Evolutionary conservation across 129 eudicot genomes (phyloP), one percentile per base, ranked within the genome.

Genomic region (Scalesia atractyloides): DNA sequence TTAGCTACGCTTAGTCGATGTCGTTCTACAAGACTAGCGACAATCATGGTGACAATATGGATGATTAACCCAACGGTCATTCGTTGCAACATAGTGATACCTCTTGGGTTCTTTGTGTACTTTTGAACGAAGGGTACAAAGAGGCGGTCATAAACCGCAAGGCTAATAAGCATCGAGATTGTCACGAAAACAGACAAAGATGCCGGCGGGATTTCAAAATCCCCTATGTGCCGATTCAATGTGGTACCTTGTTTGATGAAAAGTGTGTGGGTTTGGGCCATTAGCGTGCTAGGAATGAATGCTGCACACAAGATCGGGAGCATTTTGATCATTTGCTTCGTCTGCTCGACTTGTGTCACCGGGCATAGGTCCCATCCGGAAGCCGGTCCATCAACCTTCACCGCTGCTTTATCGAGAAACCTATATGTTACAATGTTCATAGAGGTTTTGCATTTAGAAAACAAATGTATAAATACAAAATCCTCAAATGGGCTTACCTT

Each of bases 231-330:
- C 15, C 91, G 76, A 15, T 52, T 73, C 20, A 90, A 77, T 0
- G 87, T 85, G 9, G 81, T 73, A 36, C 94, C 94, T 79, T 90
- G 96, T 70, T 85, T 90, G 83, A 85, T 72, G 75, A 86, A 89
- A 16, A 89, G 76, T 39, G 90, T 86, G 52, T 70, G 58, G 1
- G 80, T 17, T 66, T 88, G 96, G 37, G 91, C 85, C 2, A 70
- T 4, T 64, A 88, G 49, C 2, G 91, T 64, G 79, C 82, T 86
- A 16, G 96, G 91, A 58, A 83, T 61, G 74, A 86, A 69, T 5
- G 86, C 72, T 43, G 87, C 87, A 22, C 68, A 34, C 14, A 86
- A 69, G 8, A 81, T 77, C 1, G 96, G 89, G 39, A 86, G 10
- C 96, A 89, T 86, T 75, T 84, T 86, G 16, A 89, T 34, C 86